Base-by-base conservation (phyloP, 495 filamentous ascomycete genomes). In the Bombardia bombarda region DNA sequence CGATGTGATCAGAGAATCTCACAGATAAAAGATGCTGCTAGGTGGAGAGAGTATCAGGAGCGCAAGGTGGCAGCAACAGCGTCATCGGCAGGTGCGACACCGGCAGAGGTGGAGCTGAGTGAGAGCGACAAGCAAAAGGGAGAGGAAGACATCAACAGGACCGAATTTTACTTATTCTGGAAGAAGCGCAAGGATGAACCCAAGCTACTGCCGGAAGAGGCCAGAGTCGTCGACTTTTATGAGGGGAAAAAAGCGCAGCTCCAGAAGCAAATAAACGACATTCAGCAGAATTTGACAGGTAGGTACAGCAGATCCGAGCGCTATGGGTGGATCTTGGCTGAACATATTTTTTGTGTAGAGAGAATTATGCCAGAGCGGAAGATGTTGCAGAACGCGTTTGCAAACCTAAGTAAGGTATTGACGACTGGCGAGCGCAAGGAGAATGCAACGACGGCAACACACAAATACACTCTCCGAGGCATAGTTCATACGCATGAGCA, bases 31-130 rank as follows among this genome's bases (percentile, higher is more conserved):
- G 40, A 47, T 13, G 28, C 20, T 2, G 58, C 53, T 16, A 39
- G 20, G 13, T 64, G 58, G 49, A 52, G 65, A 24, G 45, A 71
- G 33, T 79, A 77, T 47, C 58, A 74, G 46, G 66, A 30, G 7
- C 13, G 26, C 26, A 7, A 30, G 26, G 26, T n/a, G n/a, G n/a
- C n/a, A n/a, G n/a, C n/a, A n/a, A n/a, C n/a, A n/a, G n/a, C n/a
- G n/a, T n/a, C n/a, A n/a, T n/a, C n/a, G n/a, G n/a, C n/a, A n/a
- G n/a, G n/a, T n/a, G n/a, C n/a, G n/a, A n/a, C n/a, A n/a, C n/a
- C n/a, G n/a, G n/a, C n/a, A n/a, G n/a, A n/a, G n/a, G n/a, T n/a
- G n/a, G n/a, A n/a, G n/a, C n/a, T n/a, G n/a, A n/a, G n/a, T n/a
- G n/a, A n/a, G n/a, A n/a, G n/a, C n/a, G n/a, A n/a, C n/a, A n/a